Evolutionary conservation across 2,329 filamentous ascomycete species (phyloP).

Genomic region (Ceratocystis cubensis): DNA sequence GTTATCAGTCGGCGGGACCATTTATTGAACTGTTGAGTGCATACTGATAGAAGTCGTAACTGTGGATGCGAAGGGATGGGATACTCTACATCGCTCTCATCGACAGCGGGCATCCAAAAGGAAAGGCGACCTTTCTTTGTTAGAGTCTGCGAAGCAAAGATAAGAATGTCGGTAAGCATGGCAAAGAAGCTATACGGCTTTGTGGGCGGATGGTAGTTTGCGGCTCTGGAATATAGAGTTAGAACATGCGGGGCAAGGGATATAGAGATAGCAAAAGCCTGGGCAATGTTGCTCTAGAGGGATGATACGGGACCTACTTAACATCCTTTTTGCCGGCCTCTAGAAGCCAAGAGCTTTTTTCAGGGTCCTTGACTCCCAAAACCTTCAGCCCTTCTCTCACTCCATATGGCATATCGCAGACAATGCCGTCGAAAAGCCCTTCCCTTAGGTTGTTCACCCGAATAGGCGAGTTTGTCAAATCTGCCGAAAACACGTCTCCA

Average conservation of each 20-base stretch:
- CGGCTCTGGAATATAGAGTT: slow-evolving; percentile 32
- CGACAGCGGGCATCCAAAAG: slow-evolving; percentile 95
- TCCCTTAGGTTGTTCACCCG: slow-evolving; percentile 31
- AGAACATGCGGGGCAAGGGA: not conserved
- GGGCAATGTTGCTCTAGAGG: not conserved
- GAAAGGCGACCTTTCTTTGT: slow-evolving; percentile 69
- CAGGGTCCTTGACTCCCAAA: slow-evolving; percentile 60
- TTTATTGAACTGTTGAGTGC: slow-evolving; percentile 78
- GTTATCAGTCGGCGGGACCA: slow-evolving; percentile 86
- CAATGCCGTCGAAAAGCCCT: slow-evolving; percentile 72
- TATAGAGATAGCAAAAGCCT: not conserved
- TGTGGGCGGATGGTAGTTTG: slow-evolving; percentile 73
- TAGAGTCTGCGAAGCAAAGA: slow-evolving; percentile 64
- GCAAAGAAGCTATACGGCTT: slow-evolving; percentile 82
- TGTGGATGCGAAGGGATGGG: slow-evolving; percentile 63
- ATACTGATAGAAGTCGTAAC: slow-evolving; percentile 61
- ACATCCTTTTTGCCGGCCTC: slow-evolving; percentile 59
- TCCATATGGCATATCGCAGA: slow-evolving; percentile 93
- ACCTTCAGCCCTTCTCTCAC: slow-evolving; percentile 86
- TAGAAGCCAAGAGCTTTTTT: slow-evolving; percentile 46
- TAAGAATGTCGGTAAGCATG: slow-evolving; percentile 80
- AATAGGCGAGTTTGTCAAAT: slow-evolving; percentile 78
- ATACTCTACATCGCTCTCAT: slow-evolving; percentile 63
- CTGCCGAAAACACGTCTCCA: slow-evolving; percentile 69
- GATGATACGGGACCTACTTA: slow-evolving; percentile 37